These are phyloP conservation scores for Monosporascus sp. DNA, from an alignment of 2,329 filamentous ascomycete species.

Conservation along the genomic window DNA sequence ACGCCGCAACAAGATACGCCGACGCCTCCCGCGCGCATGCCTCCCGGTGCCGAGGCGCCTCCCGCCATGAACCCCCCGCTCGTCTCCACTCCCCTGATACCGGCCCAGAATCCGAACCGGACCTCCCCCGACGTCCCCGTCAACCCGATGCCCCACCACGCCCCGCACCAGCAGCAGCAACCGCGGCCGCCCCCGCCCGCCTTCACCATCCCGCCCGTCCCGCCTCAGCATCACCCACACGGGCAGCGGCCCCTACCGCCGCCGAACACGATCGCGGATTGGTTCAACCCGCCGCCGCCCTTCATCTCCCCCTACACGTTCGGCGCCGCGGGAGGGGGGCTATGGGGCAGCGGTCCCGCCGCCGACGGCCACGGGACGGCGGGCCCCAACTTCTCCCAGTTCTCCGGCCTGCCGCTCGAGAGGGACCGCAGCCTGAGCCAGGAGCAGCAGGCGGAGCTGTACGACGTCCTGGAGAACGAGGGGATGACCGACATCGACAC, in stretches of 20 bases:
- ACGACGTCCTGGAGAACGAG: conserved; percentile 71
- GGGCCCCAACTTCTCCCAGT: conserved; percentile 17
- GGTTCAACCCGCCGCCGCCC: conserved; percentile 48
- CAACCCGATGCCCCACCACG: conserved; percentile 12
- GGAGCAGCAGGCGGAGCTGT: conserved; percentile 76
- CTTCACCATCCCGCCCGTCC: conserved; percentile 36
- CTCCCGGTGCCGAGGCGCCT: conserved; percentile 15
- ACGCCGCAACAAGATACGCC: conserved; percentile 17
- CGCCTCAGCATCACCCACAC: conserved; percentile 28
- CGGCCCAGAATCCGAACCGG: conserved; percentile 16
- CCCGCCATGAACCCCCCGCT: conserved; percentile 22
- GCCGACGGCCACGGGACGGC: conserved; percentile 18
- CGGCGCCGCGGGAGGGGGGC: conserved; percentile 34
- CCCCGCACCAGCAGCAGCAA: conserved; percentile 11
- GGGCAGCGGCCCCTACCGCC: conserved; percentile 41
- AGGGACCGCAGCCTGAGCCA: conserved; percentile 68
- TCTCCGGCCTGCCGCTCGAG: conserved; percentile 32
- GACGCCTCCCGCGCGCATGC: conserved; percentile 23
- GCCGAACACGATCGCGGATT: conserved; percentile 36
- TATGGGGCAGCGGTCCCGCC: conserved; percentile 30
- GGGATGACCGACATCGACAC: conserved; percentile 58
- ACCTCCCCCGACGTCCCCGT: conserved; percentile 16
- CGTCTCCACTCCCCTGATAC: conserved; percentile 17
- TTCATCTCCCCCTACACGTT: conserved; percentile 51
- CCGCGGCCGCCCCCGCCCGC: conserved; percentile 22